Conservation (phyloP, 164 flowering plant species). For the Malania oleifera region DNA sequence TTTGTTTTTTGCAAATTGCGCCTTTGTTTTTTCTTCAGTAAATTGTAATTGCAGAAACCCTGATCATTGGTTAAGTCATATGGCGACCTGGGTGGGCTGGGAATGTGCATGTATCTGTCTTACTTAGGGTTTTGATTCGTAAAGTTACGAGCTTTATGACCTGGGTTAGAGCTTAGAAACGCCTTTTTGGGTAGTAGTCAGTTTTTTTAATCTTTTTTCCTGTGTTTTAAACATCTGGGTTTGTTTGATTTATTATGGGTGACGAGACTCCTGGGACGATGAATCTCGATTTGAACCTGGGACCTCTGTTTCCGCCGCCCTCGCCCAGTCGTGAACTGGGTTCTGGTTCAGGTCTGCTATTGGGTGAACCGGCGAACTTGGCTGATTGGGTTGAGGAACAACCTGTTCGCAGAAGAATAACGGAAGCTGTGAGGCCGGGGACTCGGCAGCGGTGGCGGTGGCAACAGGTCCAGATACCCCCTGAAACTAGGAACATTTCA, state of each 20-base stretch:
- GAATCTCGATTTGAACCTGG: slow-evolving; percentile 75
- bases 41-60: neutral
- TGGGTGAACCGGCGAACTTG: slow-evolving; percentile 26
- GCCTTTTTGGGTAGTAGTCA: neutral
- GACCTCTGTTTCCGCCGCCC: slow-evolving; percentile 28
- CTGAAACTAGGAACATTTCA: slow-evolving; percentile 26
- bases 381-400: slow-evolving; percentile 35
- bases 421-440: slow-evolving; percentile 30
- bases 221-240: too few species aligned
- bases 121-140: neutral
- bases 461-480: slow-evolving; percentile 27
- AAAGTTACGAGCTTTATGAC: neutral
- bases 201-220: neutral
- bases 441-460: slow-evolving; percentile 35
- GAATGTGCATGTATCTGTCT: neutral
- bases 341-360: slow-evolving; percentile 13
- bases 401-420: slow-evolving; percentile 23
- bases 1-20: too few species aligned
- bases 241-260: slow-evolving; percentile 26
- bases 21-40: too few species aligned
- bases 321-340: slow-evolving; percentile 27
- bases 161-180: neutral
- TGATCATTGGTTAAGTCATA: neutral
- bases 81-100: neutral
- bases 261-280: slow-evolving; percentile 46